Base-by-base conservation (phyloP, 108 stramenopile genomes). In the Halocafeteria seosinensis region DNA sequence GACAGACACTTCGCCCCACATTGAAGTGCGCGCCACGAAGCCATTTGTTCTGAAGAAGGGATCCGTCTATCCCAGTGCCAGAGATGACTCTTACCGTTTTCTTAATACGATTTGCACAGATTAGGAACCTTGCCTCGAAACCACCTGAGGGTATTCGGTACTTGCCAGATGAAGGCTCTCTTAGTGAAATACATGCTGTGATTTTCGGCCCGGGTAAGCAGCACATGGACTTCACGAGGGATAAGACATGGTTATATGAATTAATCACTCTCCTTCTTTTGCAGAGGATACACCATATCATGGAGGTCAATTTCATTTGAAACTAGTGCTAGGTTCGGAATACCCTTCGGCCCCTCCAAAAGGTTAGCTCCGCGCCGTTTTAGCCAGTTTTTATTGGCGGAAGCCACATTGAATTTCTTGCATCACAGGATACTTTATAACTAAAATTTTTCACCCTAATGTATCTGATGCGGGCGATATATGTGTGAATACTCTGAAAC, bases 391-490 rank as follows among this genome's bases (percentile, higher is more conserved):
- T n/a, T n/a, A n/a, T n/a, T n/a, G n/a, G n/a, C n/a, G n/a, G n/a
- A n/a, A n/a, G n/a, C n/a, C n/a, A n/a, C n/a, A n/a, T n/a, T n/a
- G n/a, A n/a, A n/a, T n/a, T n/a, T n/a, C n/a, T n/a, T n/a, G n/a
- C n/a, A n/a, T 5, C 13, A 78, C 89, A 0, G 96, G 94, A 8
- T 93, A 86, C 78, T 98, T 98, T 66, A 67, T 95, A 50, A 95
- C 94, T 23, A 92, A 89, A 71, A 92, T 98, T 50, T 98, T 87
- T 71, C 97, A 98, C 74, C 97, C 97, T 1, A 98, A 98, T 74
- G 89, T 98, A 6, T 87, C 88, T 31, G 79, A 84, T 31, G 82
- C 76, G 37, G 94, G 92, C 0, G 93, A 93, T 30, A 98, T 95
- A 72, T 95, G 94, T 64, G 97, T 98, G 34, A 95, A 95, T 76